Evolutionary conservation across 805 yeast species (phyloP).

Genomic region (Candida alai): DNA sequence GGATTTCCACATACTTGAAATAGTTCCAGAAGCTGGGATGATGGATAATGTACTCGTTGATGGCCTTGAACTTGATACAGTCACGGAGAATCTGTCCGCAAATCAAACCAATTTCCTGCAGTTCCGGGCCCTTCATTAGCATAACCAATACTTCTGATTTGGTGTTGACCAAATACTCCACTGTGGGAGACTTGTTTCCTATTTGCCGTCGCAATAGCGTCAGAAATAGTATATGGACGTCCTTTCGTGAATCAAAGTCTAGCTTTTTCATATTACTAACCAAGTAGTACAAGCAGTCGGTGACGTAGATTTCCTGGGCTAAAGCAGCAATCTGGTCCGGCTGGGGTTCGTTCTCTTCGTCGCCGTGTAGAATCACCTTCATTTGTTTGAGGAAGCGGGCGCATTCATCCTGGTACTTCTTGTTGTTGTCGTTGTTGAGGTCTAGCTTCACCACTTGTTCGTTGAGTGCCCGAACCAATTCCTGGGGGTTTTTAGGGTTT

Average conservation of each 20-base stretch:
- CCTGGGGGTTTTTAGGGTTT: conserved; percentile 86
- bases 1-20: conserved; percentile 71
- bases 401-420: conserved; percentile 69
- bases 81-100: conserved; percentile 81
- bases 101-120: conserved; percentile 65
- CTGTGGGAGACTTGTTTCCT: conserved; percentile 78
- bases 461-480: conserved; percentile 67
- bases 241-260: conserved; percentile 89
- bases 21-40: conserved; percentile 74
- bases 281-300: conserved; percentile 65
- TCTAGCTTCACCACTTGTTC: conserved; percentile 71
- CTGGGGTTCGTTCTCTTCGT: conserved; percentile 48
- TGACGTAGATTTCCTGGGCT: conserved; percentile 73
- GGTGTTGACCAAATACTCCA: conserved; percentile 64
- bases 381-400: conserved; percentile 61
- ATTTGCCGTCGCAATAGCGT: conserved; percentile 75
- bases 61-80: conserved; percentile 72
- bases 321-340: conserved; percentile 73
- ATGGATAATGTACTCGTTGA: conserved; percentile 51
- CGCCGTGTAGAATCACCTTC: conserved; percentile 60
- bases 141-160: conserved; percentile 61
- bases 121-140: conserved; percentile 70
- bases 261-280: conserved; percentile 57
- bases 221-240: conserved; percentile 67
- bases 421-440: conserved; percentile 22